Base-by-base conservation (phyloP, 192 early-diverging fungal species). In the Backusella tarrabulga region DNA sequence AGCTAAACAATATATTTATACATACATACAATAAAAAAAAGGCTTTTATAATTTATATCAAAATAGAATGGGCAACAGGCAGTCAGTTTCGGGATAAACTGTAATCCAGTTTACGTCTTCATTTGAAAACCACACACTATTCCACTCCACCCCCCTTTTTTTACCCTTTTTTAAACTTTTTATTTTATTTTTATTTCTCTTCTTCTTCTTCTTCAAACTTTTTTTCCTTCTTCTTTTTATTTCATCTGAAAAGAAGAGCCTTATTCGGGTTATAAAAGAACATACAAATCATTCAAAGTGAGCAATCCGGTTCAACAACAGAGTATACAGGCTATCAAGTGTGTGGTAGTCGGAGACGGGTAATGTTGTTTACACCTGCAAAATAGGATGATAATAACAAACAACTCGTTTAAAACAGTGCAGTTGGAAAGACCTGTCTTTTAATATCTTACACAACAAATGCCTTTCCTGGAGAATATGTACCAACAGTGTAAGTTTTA, bases 391-490 rank as follows among this genome's bases (percentile, higher is more conserved):
- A 23, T 60, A 60, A 60, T 60, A 23, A 60, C 23, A 21, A 60
- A 23, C 8, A 23, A 60, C 23, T 60, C 46, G 19, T 19, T 19
- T 19, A 50, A 60, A 29, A 74, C 29, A 95, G 94, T 91, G 94
- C 95, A 54, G 95, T 95, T 73, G 93, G 93, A 78, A 98, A 99
- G 87, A 99, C 97, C 52, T 99, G 97, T 83, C 92, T 97, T 46
- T 85, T 99, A 73, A 99, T 99, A 85, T 92, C 90, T 85, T 99
- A 99, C 88, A 99, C 98, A 19, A 99, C 98, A 76, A 99, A 99
- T 88, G 98, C 98, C 36, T 99, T 99, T 87, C 98, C 98, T n/a
- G 98, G 98, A 69, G 98, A 99, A 89, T 99, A 99, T 83, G 97
- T 99, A 82, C 98, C 98, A 71, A 99, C 98, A 73, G 98, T 99